phyloP scores from a whole-genome alignment of 495 filamentous ascomycete species.

The Beverwykella pulmonaria region DNA sequence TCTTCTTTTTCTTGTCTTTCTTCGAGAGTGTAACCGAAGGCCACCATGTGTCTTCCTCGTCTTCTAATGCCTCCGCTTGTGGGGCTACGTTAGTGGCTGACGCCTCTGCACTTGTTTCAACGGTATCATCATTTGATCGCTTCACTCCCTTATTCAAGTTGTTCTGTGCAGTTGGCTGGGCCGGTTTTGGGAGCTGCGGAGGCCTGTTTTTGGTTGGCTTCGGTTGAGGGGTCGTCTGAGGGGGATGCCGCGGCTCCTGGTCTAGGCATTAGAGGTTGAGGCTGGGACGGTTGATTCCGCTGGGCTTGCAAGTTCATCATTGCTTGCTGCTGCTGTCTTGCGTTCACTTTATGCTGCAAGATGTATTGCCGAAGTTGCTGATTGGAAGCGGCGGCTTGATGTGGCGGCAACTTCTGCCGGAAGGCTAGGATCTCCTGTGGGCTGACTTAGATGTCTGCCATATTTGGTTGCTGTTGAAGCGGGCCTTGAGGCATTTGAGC shows the following conservation, averaged over 20 bases:
- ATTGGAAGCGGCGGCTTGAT: constrained; percentile 16
- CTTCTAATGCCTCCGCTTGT: too few species aligned
- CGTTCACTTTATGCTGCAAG: constrained; percentile 16
- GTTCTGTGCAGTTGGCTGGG: constrained; percentile 25
- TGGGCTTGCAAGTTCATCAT: constrained; percentile 30
- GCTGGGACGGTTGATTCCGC: constrained; percentile 22
- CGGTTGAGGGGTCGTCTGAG: constrained; percentile 15
- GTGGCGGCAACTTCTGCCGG: constrained; percentile 3
- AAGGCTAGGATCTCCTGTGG: constrained; percentile 25
- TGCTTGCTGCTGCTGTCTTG: constrained; percentile 38
- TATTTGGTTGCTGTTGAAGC: constrained; percentile 12
- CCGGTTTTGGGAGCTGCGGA: constrained; percentile 32
- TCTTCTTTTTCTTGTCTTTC: too few species aligned
- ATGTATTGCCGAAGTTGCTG: constrained; percentile 27
- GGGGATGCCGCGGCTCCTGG: constrained; percentile 28
- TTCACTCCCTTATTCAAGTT: constrained; percentile 53
- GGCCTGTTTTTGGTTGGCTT: constrained; percentile 15
- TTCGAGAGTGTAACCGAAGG: too few species aligned
- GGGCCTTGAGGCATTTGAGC: constrained; percentile 7
- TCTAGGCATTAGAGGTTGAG: constrained; percentile 35
- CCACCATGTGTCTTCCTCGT: too few species aligned
- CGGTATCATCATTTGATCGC: constrained; percentile 64
- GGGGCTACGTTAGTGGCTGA: constrained; percentile 37
- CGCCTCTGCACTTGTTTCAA: constrained; percentile 56
- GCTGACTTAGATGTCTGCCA: constrained; percentile 30